phyloP scores from a whole-genome alignment of 495 filamentous ascomycete species.

The Aspergillus sparsus region DNA sequence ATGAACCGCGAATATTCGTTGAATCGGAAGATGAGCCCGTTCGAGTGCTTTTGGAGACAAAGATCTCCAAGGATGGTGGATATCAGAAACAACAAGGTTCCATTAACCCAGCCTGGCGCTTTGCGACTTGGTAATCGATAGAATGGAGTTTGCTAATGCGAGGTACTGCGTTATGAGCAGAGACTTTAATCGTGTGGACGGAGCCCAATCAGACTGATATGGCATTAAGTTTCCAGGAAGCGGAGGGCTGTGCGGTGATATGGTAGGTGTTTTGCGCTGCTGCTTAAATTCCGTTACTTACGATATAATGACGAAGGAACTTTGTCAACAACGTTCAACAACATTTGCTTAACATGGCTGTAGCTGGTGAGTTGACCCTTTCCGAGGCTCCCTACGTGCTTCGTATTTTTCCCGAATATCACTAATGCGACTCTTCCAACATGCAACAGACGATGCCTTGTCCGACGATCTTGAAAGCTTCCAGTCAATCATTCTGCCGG shows the following conservation, averaged over 20 bases:
- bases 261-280: conserved; percentile 59
- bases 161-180: conserved; percentile 46
- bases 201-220: conserved; percentile 87
- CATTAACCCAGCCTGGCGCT: conserved; percentile 17
- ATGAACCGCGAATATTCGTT: conserved; percentile 86
- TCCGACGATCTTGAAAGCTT: conserved; percentile 83
- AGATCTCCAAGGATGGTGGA: conserved; percentile 89
- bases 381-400: neutral
- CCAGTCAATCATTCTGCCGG: conserved; percentile 71
- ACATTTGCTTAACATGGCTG: conserved; percentile 54
- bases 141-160: conserved; percentile 24
- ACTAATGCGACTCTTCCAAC: neutral
- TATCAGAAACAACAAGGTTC: conserved; percentile 98
- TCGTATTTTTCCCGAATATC: conserved; percentile 16
- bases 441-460: conserved; percentile 72
- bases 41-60: conserved; percentile 80
- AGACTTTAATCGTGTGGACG: conserved; percentile 98
- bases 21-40: conserved; percentile 89
- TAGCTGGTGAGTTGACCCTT: conserved; percentile 46
- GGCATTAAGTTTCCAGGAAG: conserved; percentile 97
- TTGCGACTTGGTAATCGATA: neutral
- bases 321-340: conserved; percentile 86
- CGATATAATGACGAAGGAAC: conserved; percentile 60
- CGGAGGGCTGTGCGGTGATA: conserved; percentile 88
- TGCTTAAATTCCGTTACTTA: conserved; percentile 20